Percentiles rank a stretch among this genome's conserved stretches.
Evolutionary conservation across 495 filamentous ascomycete genomes (phyloP).

Genomic region (Daldinia loculata): DNA sequence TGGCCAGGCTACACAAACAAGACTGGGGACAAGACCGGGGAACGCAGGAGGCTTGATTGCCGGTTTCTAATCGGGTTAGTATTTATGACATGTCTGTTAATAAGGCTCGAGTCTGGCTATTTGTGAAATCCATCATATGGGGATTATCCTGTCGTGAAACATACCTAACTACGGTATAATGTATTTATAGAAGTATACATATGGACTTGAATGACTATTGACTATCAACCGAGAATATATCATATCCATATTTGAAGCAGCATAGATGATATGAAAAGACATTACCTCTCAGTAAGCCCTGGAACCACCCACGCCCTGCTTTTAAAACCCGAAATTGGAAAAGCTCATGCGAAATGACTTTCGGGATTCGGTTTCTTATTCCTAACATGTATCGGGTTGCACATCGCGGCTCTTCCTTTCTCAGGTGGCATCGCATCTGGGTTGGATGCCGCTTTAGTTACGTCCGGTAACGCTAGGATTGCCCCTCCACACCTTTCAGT

Average conservation of each 20-base stretch:
- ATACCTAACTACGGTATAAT: too few relatives aligned
- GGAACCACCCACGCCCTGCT: not conserved
- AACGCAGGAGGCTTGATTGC: conserved; percentile 21
- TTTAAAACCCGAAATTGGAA: conserved; percentile 20
- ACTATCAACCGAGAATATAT: not conserved
- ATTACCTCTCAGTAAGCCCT: not conserved
- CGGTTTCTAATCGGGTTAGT: conserved; percentile 9
- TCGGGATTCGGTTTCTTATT: conserved; percentile 40
- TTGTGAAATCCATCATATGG: not conserved
- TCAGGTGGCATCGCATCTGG: conserved; percentile 41
- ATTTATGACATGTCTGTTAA: conserved; percentile 5
- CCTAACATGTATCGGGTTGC: conserved; percentile 17
- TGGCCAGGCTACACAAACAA: conserved; percentile 7
- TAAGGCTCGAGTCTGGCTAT: not conserved
- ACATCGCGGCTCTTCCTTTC: conserved; percentile 40
- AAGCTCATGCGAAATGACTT: conserved; percentile 23
- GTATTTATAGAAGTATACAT: not conserved
- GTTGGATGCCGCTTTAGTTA: conserved; percentile 45
- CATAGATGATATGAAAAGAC: not conserved
- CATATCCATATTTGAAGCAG: not conserved
- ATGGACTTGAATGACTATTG: not conserved
- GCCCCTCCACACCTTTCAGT: conserved; percentile 43
- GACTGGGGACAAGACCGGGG: conserved; percentile 17
- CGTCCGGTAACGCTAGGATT: conserved; percentile 41
- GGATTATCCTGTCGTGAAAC: not conserved